phyloP scores from a whole-genome alignment of 1,284 basidiomycete genomes.

The Testicularia cyperi region DNA sequence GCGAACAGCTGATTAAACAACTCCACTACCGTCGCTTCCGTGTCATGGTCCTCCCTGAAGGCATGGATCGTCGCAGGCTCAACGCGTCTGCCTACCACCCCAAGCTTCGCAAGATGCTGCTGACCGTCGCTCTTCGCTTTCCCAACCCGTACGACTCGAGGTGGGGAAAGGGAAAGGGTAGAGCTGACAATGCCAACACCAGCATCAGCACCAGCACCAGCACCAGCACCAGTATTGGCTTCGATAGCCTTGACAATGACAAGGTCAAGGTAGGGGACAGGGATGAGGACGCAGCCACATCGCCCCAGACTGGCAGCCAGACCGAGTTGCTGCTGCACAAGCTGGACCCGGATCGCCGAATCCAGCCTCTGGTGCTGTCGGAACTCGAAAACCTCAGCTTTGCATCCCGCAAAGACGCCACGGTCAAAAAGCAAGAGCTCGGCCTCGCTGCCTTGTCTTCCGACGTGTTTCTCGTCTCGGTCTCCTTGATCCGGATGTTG shows the following conservation, averaged over 20 bases:
- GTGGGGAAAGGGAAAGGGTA: neutral
- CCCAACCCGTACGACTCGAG: neutral
- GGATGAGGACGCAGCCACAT: too few species aligned
- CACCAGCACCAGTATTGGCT: too few species aligned
- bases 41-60: slow-evolving; percentile 28
- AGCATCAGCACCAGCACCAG: too few species aligned
- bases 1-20: slow-evolving; percentile 27
- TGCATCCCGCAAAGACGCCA: too few species aligned
- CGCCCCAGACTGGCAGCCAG: too few species aligned
- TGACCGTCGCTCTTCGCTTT: slow-evolving; percentile 6
- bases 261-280: too few species aligned
- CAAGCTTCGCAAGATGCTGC: slow-evolving; percentile 4
- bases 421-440: too few species aligned
- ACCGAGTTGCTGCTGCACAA: neutral
- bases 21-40: slow-evolving; percentile 16
- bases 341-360: neutral
- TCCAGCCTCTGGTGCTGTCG: neutral
- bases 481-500: too few species aligned
- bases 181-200: too few species aligned
- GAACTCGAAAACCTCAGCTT: neutral
- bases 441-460: too few species aligned
- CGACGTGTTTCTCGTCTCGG: too few species aligned
- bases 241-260: too few species aligned
- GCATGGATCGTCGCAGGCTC: slow-evolving; percentile 12
- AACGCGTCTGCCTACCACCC: slow-evolving; percentile 9